Evolutionary conservation across 768 basidiomycete species (phyloP), one percentile per base, ranked within the genome.

Genomic region (Tubosaeta sp.): DNA sequence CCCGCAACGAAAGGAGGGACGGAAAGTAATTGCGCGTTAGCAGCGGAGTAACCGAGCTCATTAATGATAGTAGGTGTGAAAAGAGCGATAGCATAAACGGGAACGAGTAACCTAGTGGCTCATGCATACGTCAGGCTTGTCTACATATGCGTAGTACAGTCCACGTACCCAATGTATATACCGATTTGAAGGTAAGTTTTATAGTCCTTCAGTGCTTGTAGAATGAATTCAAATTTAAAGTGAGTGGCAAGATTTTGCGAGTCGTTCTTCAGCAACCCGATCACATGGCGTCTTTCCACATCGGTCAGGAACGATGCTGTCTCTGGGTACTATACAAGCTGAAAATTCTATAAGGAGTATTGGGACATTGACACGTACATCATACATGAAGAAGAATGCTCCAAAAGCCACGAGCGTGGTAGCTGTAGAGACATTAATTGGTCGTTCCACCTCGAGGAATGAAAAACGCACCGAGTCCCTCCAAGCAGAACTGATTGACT

Each of bases 291-390:
- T 42, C 71, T 73, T 56, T 84, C 82, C 2, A 56, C 49, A 9
- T 71, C 68, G 11, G 71, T 76, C 50, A 83, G 64, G 67, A 83
- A 84, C 21, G 65, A 71, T 11, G 82, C 82, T 1, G 81, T 84
- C 55, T 77, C 76, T 22, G 82, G 80, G 62, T 78, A 82, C 77
- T 79, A 52, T 2, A 21, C 16, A 1, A 22, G 16, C 24, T 6
- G 6, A 50, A 48, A 14, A 43, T 9, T 27, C 14, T 21, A 9
- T 25, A 38, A 8, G 14, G 16, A 3, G 34, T 22, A 14, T 0
- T 4, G n/a, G 30, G 48, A 49, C 11, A 36, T 34, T 24, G 5
- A 12, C 12, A 36, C 75, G 35, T 48, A 78, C 78, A 61, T 83
- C 80, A 52, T 82, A 66, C 69, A 83, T 76, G 62, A 73, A 72